Percentiles rank a stretch among this genome's conserved stretches.
Conservation (phyloP, 106 monocot species). For the Gastrodia elata region DNA sequence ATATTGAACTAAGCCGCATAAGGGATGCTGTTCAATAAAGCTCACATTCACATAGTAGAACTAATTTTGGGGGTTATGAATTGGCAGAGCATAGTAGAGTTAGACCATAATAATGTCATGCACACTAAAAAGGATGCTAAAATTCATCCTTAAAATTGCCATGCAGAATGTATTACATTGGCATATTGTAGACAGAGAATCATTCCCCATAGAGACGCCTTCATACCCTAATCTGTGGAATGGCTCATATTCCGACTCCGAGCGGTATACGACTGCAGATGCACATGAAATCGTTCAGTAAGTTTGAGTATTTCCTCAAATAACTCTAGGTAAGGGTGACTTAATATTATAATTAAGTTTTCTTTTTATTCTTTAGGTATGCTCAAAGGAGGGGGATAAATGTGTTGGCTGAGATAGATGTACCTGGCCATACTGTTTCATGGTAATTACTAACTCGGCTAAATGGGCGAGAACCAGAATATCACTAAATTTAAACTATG, state of each 20-base stretch:
- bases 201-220: constrained; percentile 87
- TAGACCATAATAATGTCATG: too few relatives aligned
- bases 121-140: too few relatives aligned
- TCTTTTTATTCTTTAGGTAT: constrained; percentile 44
- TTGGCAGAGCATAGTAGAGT: too few relatives aligned
- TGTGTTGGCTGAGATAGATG: constrained; percentile 90
- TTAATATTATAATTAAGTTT: not conserved
- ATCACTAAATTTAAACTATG: not conserved
- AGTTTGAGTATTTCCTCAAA: constrained; percentile 17
- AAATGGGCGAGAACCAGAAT: not conserved
- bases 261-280: constrained; percentile 80
- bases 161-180: constrained; percentile 95
- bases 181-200: constrained; percentile 90
- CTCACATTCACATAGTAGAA: too few relatives aligned
- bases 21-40: too few relatives aligned
- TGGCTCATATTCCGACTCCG: constrained; percentile 70
- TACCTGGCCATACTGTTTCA: constrained; percentile 87
- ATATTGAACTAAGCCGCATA: too few relatives aligned
- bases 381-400: constrained; percentile 79
- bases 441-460: constrained; percentile 39
- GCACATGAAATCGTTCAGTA: constrained; percentile 81
- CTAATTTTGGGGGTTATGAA: too few relatives aligned
- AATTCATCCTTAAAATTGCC: not conserved
- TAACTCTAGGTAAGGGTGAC: not conserved
- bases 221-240: constrained; percentile 90